These are phyloP conservation scores for Salicornia ramosissima DNA, from an alignment of 148 eudicot species.

Conservation along the genomic window DNA sequence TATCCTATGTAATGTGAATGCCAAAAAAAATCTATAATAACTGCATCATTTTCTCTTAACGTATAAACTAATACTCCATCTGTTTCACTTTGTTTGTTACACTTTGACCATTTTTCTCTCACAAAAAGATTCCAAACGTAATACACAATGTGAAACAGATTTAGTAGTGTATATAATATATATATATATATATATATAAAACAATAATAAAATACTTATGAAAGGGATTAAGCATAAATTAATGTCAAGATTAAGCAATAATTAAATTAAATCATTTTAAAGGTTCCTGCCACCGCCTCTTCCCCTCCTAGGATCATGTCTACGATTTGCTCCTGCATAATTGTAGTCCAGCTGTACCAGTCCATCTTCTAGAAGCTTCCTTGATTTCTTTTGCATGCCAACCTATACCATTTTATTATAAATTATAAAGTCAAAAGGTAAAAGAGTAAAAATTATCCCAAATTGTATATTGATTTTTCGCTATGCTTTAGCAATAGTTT, in stretches of 20 bases:
- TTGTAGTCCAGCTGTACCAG: constrained; percentile 61
- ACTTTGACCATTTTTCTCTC: no score
- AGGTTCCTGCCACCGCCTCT: constrained; percentile 53
- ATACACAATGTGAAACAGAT: no score
- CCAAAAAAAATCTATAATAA: neutral
- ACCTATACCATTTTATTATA: constrained; percentile 24
- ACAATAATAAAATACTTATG: neutral
- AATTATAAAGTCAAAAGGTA: neutral
- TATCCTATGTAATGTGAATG: neutral
- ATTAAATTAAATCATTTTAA: no score
- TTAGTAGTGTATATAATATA: no score
- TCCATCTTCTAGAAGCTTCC: constrained; percentile 53
- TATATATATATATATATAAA: no score
- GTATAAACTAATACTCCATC: neutral
- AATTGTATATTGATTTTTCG: no score
- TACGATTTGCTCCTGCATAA: constrained; percentile 77
- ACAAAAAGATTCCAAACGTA: no score
- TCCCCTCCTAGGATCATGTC: constrained; percentile 81
- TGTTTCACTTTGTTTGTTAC: no score
- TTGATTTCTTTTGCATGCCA: constrained; percentile 30
- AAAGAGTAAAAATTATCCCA: no score
- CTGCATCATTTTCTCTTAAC: constrained; percentile 5
- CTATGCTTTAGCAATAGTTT: no score
- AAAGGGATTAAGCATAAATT: neutral
- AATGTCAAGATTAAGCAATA: neutral